Conservation (phyloP, 2,329 filamentous ascomycete species). For the Davidsoniella australis region DNA sequence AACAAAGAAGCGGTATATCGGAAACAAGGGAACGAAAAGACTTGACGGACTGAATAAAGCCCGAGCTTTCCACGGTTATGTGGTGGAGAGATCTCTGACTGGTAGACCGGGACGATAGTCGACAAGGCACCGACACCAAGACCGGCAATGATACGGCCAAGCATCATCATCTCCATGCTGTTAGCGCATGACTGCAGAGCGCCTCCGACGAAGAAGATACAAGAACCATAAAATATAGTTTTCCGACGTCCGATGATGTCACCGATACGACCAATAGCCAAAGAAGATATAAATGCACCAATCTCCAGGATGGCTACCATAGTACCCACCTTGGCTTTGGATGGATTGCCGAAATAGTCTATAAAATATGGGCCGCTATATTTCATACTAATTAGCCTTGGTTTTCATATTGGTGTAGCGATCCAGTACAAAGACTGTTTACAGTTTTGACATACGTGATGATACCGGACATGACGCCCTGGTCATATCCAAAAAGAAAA, state of each 20-base stretch:
- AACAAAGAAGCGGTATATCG: too few species aligned
- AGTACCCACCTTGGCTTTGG: constrained; percentile 73
- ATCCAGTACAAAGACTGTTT: constrained; percentile 1
- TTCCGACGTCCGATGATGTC: constrained; percentile 78
- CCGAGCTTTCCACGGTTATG: constrained; percentile 86
- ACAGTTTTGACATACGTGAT: constrained; percentile 35
- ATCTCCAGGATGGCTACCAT: constrained; percentile 96
- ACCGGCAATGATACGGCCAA: constrained; percentile 69
- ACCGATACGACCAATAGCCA: constrained; percentile 73
- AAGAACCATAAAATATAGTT: constrained; percentile 86
- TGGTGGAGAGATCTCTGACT: constrained; percentile 88
- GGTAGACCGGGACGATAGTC: constrained; percentile 84
- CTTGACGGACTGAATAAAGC: too few species aligned
- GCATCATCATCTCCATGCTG: constrained; percentile 77
- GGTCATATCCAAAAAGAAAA: constrained; percentile 79
- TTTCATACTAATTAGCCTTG: constrained; percentile 8
- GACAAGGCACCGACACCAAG: constrained; percentile 76
- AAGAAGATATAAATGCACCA: constrained; percentile 77
- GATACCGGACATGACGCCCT: constrained; percentile 70
- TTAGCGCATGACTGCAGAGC: constrained; percentile 67
- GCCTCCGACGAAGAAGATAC: constrained; percentile 73
- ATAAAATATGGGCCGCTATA: constrained; percentile 69
- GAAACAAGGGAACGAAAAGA: too few species aligned
- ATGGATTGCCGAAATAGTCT: constrained; percentile 82
- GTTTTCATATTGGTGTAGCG: not conserved